A percentile compares a stretch with the other conserved stretches of the same genome.
Evolutionary conservation across 2,329 filamentous ascomycete genomes (phyloP).

Genomic region (Pestalotiopsis fici): DNA sequence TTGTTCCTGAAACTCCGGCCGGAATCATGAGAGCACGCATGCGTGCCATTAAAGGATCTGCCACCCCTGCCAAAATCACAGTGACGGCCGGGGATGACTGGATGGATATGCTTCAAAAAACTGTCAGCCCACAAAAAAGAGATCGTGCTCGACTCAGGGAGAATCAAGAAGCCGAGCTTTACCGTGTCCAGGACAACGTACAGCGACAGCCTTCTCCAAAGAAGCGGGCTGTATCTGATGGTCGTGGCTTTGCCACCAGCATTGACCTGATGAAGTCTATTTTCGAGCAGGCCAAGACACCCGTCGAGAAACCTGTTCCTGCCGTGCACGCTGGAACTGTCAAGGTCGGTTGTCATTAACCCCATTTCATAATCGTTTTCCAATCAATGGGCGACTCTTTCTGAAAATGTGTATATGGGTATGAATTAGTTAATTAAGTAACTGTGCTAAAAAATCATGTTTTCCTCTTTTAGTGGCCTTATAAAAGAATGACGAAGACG

Average conservation of each 20-base stretch:
- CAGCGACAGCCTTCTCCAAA: constrained; percentile 31
- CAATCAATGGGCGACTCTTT: constrained; percentile 7
- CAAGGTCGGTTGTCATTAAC: constrained; percentile 76
- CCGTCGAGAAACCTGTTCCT: constrained; percentile 54
- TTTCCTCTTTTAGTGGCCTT: constrained; percentile 72
- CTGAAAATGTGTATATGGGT: constrained; percentile 33
- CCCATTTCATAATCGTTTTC: constrained; percentile 13
- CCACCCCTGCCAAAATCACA: constrained; percentile 59
- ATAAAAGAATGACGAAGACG: constrained; percentile 74
- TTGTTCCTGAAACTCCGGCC: constrained; percentile 55
- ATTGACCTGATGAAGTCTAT: constrained; percentile 97
- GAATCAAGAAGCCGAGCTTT: constrained; percentile 60
- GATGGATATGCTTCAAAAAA: constrained; percentile 91
- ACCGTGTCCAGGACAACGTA: constrained; percentile 39
- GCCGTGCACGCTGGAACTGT: constrained; percentile 62
- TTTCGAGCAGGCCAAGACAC: constrained; percentile 72
- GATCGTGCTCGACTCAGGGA: constrained; percentile 73
- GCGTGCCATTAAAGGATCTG: constrained; percentile 62
- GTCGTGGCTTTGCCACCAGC: constrained; percentile 76
- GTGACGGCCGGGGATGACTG: constrained; percentile 78
- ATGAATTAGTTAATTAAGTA: constrained; percentile 29
- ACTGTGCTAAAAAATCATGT: constrained; percentile 45
- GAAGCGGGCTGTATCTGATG: constrained; percentile 41
- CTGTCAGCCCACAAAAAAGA: constrained; percentile 90
- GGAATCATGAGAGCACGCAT: constrained; percentile 65